These are phyloP conservation scores for Suillus weaverae DNA, from an alignment of 768 basidiomycete genomes.

Conservation along the genomic window DNA sequence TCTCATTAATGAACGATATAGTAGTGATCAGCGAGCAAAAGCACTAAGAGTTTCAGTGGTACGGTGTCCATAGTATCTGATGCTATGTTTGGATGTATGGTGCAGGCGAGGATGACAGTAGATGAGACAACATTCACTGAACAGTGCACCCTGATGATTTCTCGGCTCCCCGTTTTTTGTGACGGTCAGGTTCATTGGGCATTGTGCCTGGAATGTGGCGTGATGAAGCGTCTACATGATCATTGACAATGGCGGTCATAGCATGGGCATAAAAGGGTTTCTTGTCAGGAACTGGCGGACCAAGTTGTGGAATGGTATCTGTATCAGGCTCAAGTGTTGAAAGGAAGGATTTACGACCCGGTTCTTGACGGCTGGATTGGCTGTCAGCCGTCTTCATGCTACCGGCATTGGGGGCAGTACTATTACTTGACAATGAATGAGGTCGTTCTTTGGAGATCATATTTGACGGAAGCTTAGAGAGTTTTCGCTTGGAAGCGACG, in stretches of 20 bases:
- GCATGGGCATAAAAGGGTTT: slow-evolving; percentile 11
- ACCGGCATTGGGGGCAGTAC: slow-evolving; percentile 49
- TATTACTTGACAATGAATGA: slow-evolving; percentile 58
- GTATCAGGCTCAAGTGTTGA: slow-evolving; percentile 32
- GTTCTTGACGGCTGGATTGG: slow-evolving; percentile 39
- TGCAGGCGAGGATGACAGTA: not conserved
- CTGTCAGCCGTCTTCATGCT: slow-evolving; percentile 59
- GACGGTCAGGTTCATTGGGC: slow-evolving; percentile 18
- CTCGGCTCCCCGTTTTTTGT: slow-evolving; percentile 31
- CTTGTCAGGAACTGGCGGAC: slow-evolving; percentile 12
- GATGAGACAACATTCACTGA: slow-evolving; percentile 19
- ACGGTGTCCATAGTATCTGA: not conserved
- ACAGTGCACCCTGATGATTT: slow-evolving; percentile 27
- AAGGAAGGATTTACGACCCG: slow-evolving; percentile 35
- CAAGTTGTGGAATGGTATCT: slow-evolving; percentile 20
- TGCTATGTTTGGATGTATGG: not conserved
- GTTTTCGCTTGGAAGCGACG: slow-evolving; percentile 26
- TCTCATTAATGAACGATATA: not conserved
- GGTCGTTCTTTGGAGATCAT: slow-evolving; percentile 46
- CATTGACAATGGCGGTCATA: not conserved
- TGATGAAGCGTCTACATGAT: slow-evolving; percentile 8
- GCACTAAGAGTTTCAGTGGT: not conserved
- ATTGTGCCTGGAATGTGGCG: slow-evolving; percentile 13
- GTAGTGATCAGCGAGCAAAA: not conserved
- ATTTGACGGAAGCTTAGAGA: slow-evolving; percentile 39